Evolutionary conservation across 2,329 filamentous ascomycete genomes (phyloP), one percentile per base, ranked within the genome.

Genomic region (Lachnellula hyalina): DNA sequence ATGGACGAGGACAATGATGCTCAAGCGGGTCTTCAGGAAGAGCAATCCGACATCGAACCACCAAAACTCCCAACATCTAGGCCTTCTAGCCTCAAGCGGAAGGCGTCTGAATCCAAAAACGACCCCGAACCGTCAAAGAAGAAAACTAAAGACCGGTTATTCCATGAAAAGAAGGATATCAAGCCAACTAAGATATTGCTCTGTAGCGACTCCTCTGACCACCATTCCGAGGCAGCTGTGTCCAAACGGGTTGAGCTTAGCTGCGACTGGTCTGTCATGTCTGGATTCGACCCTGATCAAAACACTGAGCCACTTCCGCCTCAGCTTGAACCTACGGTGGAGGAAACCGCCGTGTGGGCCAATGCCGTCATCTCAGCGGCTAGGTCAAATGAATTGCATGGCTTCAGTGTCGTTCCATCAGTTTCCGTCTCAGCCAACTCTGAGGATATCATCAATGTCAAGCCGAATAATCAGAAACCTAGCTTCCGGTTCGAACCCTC

Each of bases 401-500:
- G 17, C 36, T 40, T 40, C 36, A 6, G 14, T 40, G 36, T 40
- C 36, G 17, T 40, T 17, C 7, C 36, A 40, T 40, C 36, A 17
- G 14, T 17, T 5, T 40, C 36, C 14, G 14, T 17, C 14, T 17
- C 36, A n/a, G 34, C 9, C 9, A 45, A 14, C 23, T 21, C 23
- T 17, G 48, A 54, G 48, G 55, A 54, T 40, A 60, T 63, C 25
- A 52, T 54, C 23, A 62, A 63, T 48, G 51, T 62, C 49, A 57
- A 56, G n/a, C 61, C 62, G 28, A 28, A 49, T 9, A 59, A 57
- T 40, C 54, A 59, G 35, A 60, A 62, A 42, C 58, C 61, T 5
- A 56, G 51, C 5, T 56, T 60, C 40, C 35, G 42, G 41, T 48
- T 61, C 9, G 38, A 52, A 23, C 25, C 51, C n/a, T 56, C 53